These are phyloP conservation scores for Gilbertella persicaria DNA, from an alignment of 371 early-diverging fungal species.

Conservation along the genomic window DNA sequence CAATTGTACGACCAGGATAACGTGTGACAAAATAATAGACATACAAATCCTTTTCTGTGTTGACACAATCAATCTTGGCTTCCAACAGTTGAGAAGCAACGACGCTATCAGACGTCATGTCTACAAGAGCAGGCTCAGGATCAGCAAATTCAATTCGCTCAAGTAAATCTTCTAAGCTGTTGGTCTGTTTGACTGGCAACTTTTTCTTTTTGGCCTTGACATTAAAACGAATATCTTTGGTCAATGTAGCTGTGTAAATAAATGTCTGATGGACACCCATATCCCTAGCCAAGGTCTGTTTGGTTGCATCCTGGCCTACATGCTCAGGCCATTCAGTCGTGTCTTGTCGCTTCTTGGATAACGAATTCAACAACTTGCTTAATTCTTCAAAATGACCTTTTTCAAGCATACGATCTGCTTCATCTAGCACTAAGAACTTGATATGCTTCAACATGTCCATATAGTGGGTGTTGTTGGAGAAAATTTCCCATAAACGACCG, in stretches of 20 bases:
- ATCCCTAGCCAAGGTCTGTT: conserved; percentile 16
- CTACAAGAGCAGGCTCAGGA: conserved; percentile 67
- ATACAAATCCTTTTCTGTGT: conserved; percentile 85
- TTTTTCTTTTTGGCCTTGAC: conserved; percentile 52
- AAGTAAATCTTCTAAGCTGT: conserved; percentile 59
- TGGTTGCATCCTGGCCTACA: conserved; percentile 14
- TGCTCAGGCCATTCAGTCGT: conserved; percentile 49
- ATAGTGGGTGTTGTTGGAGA: conserved; percentile 66
- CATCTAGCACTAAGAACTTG: conserved; percentile 89
- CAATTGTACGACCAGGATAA: conserved; percentile 88
- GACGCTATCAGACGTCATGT: conserved; percentile 64
- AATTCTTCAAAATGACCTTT: conserved; percentile 88
- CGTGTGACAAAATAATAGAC: conserved; percentile 85
- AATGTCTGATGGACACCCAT: conserved; percentile 79
- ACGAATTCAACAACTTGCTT: conserved; percentile 57
- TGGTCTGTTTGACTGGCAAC: conserved; percentile 17
- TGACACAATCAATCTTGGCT: conserved; percentile 81
- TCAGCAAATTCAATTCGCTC: conserved; percentile 75
- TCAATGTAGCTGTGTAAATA: conserved; percentile 95
- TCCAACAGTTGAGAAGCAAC: conserved; percentile 76
- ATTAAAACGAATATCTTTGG: conserved; percentile 67
- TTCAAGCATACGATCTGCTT: conserved; percentile 98
- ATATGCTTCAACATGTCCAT: conserved; percentile 55
- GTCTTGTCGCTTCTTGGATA: conserved; percentile 55
- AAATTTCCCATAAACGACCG: conserved; percentile 94